Evolutionary conservation across 768 basidiomycete genomes (phyloP), one percentile per base, ranked within the genome.

Genomic region (Tubosaeta brunneosetosa): DNA sequence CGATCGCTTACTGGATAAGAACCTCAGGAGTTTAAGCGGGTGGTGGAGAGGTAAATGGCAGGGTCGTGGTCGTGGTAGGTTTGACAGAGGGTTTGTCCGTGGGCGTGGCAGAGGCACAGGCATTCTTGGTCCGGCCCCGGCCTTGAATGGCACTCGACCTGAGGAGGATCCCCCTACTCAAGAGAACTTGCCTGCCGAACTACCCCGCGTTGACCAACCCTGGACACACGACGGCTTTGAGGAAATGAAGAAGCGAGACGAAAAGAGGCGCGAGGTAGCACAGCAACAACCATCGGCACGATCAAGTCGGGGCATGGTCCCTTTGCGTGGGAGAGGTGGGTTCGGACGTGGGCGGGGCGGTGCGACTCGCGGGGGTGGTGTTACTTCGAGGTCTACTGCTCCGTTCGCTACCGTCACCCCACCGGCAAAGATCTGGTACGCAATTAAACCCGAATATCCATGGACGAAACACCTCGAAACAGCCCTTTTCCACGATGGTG

Each of bases 141-240:
- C 48, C 22, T 50, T 52, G 10, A 56, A 43, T 11, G 47, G 40
- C 31, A 50, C 55, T 37, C 64, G 60, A 50, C 55, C 58, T 10
- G 64, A 63, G 47, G 66, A 58, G 31, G 57, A 47, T 25, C n/a
- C 51, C 36, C 47, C 50, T 17, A 46, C 56, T 16, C 61, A 62
- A 42, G 61, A 61, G 33, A 63, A 43, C 22, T 40, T 46, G 1
- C 42, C 57, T 47, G 22, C 51, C 33, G 73, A 77, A 25, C 57
- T 80, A 6, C 81, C 83, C 4, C 83, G 82, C 12, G 78, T 86
- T 40, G 87, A 91, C 55, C 79, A 76, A 34, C 67, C 80, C 3
- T 93, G 91, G 91, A 84, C 79, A 0, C 91, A 94, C 63, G 90
- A 91, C 63, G 90, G 91, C 2, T 94, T 85, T 57, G 90, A 92